Evolutionary conservation across 257 asterid genomes (phyloP).

Genomic region (Ophiorrhiza pumila): DNA sequence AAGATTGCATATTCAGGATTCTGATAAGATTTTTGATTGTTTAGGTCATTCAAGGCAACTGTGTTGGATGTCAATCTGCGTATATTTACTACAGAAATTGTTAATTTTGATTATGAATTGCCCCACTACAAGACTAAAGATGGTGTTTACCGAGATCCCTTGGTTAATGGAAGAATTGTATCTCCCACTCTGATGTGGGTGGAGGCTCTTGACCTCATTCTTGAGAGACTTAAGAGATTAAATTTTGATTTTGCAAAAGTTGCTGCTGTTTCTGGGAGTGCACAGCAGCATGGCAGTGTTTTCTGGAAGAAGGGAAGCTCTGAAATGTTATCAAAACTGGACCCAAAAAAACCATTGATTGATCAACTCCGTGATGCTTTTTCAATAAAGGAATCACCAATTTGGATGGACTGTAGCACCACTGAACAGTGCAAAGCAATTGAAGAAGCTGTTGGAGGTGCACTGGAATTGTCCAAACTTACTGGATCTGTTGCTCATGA

Average conservation of each 20-base stretch:
- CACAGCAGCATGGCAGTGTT: constrained; percentile 98
- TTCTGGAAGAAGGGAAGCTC: constrained; percentile 83
- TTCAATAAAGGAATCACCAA: constrained; percentile 77
- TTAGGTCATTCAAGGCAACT: constrained; percentile 82
- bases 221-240: constrained; percentile 58
- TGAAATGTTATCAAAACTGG: constrained; percentile 46
- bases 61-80: constrained; percentile 59
- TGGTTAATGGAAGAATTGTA: constrained; percentile 62
- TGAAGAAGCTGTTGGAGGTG: constrained; percentile 83
- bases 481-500: constrained; percentile 90
- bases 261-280: constrained; percentile 90
- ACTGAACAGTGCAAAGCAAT: constrained; percentile 72
- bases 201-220: constrained; percentile 79
- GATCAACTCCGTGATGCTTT: constrained; percentile 68
- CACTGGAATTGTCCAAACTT: constrained; percentile 66
- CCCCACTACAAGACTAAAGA: constrained; percentile 69
- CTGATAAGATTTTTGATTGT: constrained; percentile 8
- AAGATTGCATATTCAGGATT: too few relatives aligned
- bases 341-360: constrained; percentile 39
- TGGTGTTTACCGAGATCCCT: constrained; percentile 60
- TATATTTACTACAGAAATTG: constrained; percentile 51
- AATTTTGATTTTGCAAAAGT: constrained; percentile 58
- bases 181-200: constrained; percentile 97
- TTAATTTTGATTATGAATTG: constrained; percentile 66
- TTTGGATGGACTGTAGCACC: constrained; percentile 98